Percentiles rank a stretch among this genome's conserved stretches.
phyloP scores from a whole-genome alignment of 345 rosid genomes.

The Pseudoturritis turrita region DNA sequence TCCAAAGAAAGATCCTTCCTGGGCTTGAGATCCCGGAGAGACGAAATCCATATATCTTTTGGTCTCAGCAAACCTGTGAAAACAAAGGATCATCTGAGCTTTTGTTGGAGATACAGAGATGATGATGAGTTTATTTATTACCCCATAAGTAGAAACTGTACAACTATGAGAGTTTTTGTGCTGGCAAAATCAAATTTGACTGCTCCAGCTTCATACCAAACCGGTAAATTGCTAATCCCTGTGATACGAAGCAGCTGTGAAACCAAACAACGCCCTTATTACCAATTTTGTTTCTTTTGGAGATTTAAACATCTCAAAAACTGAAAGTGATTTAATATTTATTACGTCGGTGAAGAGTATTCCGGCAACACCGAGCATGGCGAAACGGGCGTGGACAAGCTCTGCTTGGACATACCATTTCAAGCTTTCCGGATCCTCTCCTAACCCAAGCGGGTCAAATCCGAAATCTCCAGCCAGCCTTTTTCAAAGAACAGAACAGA shows the following conservation, averaged over 20 bases:
- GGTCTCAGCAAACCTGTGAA: conserved; percentile 69
- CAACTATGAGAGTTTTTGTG: conserved; percentile 59
- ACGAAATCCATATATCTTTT: conserved; percentile 84
- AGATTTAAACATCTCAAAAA: no score
- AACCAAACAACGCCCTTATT: conserved; percentile 1
- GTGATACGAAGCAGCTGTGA: conserved; percentile 74
- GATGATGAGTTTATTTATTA: conserved; percentile 17
- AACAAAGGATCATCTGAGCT: not conserved
- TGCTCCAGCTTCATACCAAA: conserved; percentile 96
- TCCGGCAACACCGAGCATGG: conserved; percentile 91
- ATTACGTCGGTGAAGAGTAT: conserved; percentile 85
- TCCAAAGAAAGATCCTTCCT: conserved; percentile 81
- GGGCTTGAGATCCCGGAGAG: conserved; percentile 82
- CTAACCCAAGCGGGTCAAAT: conserved; percentile 91
- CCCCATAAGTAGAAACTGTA: conserved; percentile 90
- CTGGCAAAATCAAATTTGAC: conserved; percentile 67
- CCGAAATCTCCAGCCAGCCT: conserved; percentile 89
- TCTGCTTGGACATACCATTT: conserved; percentile 98
- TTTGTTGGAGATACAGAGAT: not conserved
- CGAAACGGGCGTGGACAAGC: conserved; percentile 87
- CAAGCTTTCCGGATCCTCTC: conserved; percentile 85
- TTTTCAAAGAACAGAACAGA: not conserved
- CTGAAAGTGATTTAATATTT: no score
- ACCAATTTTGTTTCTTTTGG: not conserved
- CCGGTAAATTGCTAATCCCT: conserved; percentile 64